Base-by-base conservation (phyloP, 176 grass and related monocot species). In the Oryza longistaminata region DNA sequence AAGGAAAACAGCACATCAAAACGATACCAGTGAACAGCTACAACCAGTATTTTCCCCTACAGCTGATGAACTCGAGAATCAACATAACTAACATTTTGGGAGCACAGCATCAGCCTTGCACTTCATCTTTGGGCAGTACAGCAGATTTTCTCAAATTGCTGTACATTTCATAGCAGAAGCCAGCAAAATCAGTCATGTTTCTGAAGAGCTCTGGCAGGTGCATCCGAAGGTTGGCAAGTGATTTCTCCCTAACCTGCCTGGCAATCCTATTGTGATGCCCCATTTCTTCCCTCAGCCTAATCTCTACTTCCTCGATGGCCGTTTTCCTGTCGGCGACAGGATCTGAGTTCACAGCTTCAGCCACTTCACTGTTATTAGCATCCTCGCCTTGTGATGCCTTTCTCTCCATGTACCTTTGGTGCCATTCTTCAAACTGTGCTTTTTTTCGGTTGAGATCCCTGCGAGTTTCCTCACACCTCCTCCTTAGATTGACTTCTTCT, bases 201-300 rank as follows among this genome's bases (percentile, higher is more conserved):
- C 91, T 78, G 86, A 98, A 98, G 69, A 98, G 93, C 80, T 98
- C 91, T 31, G 91, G 96, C 83, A 98, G 85, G 55, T 95, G 93
- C 11, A 80, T 93, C 84, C 85, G 70, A 60, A 98, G 93, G 88
- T 88, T 98, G 34, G 84, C 86, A 0, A 98, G 83, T 26, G 96
- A 95, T 85, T 93, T 98, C 66, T 95, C 96, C 35, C 96, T 93
- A 65, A 93, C 93, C 85, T 95, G 93, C 72, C 81, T 95, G 76
- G 91, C 92, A 33, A 90, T 60, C 64, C 76, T 91, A 65, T 26
- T 64, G 74, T 95, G 83, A 34, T 69, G 78, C 24, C 84, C 91
- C 22, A 92, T 77, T 61, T 93, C 93, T 48, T 90, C 91, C 78
- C 78, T 82, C 27, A 98, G 73, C 74, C 70, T 95, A 26, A 69